Conservation (phyloP, 768 basidiomycete species). For the Cyclocybe aegerita region DNA sequence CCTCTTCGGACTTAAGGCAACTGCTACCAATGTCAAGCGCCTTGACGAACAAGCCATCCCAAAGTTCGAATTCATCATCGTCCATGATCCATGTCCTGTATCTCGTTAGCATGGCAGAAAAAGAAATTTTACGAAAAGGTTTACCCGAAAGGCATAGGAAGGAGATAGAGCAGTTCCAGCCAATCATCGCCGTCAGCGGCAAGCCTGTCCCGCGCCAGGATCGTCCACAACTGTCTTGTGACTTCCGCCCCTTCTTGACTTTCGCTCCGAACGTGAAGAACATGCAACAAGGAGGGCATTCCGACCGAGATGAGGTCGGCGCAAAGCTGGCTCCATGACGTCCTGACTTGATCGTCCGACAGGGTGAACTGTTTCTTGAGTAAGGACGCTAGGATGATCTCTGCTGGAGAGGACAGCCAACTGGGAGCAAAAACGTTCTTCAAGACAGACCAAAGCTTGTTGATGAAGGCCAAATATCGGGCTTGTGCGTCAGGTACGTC, state of each 20-base stretch:
- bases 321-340: constrained; percentile 50
- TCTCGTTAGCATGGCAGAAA: constrained; percentile 1
- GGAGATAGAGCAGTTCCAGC: constrained; percentile 42
- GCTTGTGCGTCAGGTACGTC: constrained; percentile 28
- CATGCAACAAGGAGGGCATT: constrained; percentile 37
- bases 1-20: constrained; percentile 7
- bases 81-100: constrained; percentile 47
- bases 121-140: constrained; percentile 5
- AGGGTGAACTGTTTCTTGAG: constrained; percentile 44
- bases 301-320: constrained; percentile 43
- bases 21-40: constrained; percentile 2
- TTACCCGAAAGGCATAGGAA: constrained; percentile 50
- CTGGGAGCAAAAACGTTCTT: constrained; percentile 43
- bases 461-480: constrained; percentile 35
- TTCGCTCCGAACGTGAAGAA: constrained; percentile 27
- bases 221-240: constrained; percentile 47
- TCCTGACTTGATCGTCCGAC: constrained; percentile 34
- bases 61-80: constrained; percentile 37
- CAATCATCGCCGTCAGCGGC: constrained; percentile 26
- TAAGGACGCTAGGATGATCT: constrained; percentile 43
- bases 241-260: constrained; percentile 28
- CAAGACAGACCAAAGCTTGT: constrained; percentile 51
- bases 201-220: constrained; percentile 32
- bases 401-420: constrained; percentile 43
- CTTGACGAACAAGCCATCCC: constrained; percentile 25